These are phyloP conservation scores for Boletus hoseneyae DNA, from an alignment of 1,284 basidiomycete genomes.

Conservation along the genomic window DNA sequence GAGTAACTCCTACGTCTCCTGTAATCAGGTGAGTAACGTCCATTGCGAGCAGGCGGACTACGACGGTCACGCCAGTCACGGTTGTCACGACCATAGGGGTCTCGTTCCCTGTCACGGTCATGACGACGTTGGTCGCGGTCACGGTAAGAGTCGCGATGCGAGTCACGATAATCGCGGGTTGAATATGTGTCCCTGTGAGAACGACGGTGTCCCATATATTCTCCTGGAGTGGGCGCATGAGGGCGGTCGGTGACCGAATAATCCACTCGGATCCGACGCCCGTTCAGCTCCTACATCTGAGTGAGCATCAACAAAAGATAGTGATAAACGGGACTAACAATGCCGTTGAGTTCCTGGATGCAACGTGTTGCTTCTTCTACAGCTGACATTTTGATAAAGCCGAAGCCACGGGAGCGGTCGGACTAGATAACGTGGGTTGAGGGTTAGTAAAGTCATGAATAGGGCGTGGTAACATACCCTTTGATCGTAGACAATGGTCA, in stretches of 20 bases:
- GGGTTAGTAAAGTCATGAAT: conserved; percentile 7
- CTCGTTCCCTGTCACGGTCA: conserved; percentile 55
- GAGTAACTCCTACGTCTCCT: conserved; percentile 73
- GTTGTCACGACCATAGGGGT: conserved; percentile 53
- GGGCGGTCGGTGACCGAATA: conserved; percentile 93
- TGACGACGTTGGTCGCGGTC: conserved; percentile 47
- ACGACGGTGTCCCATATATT: conserved; percentile 93
- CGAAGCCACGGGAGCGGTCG: conserved; percentile 95
- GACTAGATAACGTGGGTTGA: conserved; percentile 51
- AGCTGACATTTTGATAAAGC: conserved; percentile 91
- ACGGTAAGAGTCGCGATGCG: conserved; percentile 44
- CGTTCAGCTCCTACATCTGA: conserved; percentile 77
- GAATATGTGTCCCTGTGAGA: conserved; percentile 54
- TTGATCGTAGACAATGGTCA: conserved; percentile 98
- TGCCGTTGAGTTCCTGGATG: conserved; percentile 89
- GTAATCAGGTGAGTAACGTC: conserved; percentile 72
- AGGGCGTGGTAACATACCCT: conserved; percentile 63
- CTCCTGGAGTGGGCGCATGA: conserved; percentile 94
- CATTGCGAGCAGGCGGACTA: conserved; percentile 60
- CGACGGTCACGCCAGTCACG: conserved; percentile 62
- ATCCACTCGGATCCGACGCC: conserved; percentile 94
- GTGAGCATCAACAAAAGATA: conserved; percentile 14
- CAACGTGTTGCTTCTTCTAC: conserved; percentile 85
- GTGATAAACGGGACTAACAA: conserved; percentile 53
- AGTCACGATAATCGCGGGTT: conserved; percentile 42